Evolutionary conservation across 768 basidiomycete species (phyloP), one percentile per base, ranked within the genome.

Genomic region (Termitomyces sp.): DNA sequence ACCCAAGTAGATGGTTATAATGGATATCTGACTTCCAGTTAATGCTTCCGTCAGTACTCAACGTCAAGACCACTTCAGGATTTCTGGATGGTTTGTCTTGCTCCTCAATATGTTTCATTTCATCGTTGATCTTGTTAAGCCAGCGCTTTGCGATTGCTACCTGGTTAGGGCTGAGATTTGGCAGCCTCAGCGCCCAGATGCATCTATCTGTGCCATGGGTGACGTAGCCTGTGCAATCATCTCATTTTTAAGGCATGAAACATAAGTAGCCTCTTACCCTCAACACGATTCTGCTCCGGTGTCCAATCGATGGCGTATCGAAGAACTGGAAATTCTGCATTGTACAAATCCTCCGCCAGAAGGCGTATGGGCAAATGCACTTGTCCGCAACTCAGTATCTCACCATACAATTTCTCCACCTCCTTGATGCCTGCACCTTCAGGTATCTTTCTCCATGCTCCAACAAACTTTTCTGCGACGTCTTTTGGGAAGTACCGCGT

Each of bases 281-380:
- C 69, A 2, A 78, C 73, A 8, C 84, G 78, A 47, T 74, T 63
- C 53, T 84, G 79, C 65, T 85, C 82, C 0, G 88, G 86, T 0
- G 83, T 81, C 86, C 86, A 90, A 33, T 80, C 73, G 53, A 92
- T 85, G 62, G 79, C 73, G 65, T 91, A 92, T 56, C 89, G 76
- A 57, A 87, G 66, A 0, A 88, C 77, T 0, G 88, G 88, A 66
- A 85, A 90, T 1, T 75, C 79, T 1, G 74, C 77, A 6, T 71
- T 68, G 14, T 76, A 68, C 63, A 90, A 69, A 63, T 91, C 89
- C 59, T 82, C 73, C 33, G 78, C 77, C 30, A 92, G 75, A 40
- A 91, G 57, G 40, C 87, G 72, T 40, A 84, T 78, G 0, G 88
- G 88, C 1, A 90, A 67, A 66, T 91, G 77, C 6, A 91, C 88